A percentile compares a stretch with the other conserved stretches of the same genome.
Conservation (phyloP, 2,329 filamentous ascomycete species). For the Whalleya microplaca region DNA sequence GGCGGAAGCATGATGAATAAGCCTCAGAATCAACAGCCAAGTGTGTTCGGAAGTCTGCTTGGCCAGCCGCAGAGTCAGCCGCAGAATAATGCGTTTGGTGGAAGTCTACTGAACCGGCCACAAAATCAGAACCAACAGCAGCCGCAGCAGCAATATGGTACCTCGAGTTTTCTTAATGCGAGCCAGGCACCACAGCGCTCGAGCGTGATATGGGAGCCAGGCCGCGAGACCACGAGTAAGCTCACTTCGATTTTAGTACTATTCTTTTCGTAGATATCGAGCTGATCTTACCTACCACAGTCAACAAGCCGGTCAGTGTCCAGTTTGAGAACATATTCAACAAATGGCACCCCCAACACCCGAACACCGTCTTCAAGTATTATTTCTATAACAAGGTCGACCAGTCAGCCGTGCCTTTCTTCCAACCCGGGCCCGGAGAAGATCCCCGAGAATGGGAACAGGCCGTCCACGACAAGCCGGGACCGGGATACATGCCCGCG, state of each 20-base stretch:
- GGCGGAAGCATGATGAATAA: constrained; percentile 39
- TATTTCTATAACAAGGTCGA: constrained; percentile 90
- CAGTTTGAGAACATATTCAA: constrained; percentile 71
- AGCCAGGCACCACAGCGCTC: constrained; percentile 41
- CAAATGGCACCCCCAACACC: constrained; percentile 74
- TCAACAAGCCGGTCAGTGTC: constrained; percentile 73
- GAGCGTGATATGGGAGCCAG: constrained; percentile 37
- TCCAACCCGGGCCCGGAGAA: constrained; percentile 70
- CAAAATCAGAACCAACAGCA: constrained; percentile 38
- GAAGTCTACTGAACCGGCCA: constrained; percentile 40
- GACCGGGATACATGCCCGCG: constrained; percentile 75
- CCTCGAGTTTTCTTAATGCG: constrained; percentile 49
- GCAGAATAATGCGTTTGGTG: too few relatives aligned
- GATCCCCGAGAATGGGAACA: constrained; percentile 83
- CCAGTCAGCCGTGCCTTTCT: constrained; percentile 74
- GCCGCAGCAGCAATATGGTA: constrained; percentile 42
- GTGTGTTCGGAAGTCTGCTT: too few relatives aligned
- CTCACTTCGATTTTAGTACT: not conserved
- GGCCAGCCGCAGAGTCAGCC: constrained; percentile 34
- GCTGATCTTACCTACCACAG: constrained; percentile 41
- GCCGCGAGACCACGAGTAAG: constrained; percentile 36
- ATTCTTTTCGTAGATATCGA: not conserved
- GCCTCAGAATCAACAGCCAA: constrained; percentile 37
- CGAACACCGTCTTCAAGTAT: constrained; percentile 75
- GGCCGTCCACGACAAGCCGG: constrained; percentile 78